Conservation (phyloP, 2,329 filamentous ascomycete species). For the Fusarium protoensiforme region DNA sequence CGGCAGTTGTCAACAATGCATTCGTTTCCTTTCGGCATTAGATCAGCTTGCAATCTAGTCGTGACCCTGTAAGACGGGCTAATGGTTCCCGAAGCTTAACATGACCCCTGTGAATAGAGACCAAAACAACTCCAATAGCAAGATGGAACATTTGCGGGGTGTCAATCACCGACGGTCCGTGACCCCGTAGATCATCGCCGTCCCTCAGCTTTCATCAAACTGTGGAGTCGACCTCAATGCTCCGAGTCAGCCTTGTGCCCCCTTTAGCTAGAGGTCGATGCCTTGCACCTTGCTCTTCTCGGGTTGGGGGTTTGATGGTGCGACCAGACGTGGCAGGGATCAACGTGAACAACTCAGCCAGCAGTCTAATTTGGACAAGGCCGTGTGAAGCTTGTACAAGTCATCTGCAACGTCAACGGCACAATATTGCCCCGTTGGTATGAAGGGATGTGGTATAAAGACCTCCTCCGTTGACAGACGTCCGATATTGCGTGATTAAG, state of each 20-base stretch:
- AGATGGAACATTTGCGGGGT: not conserved
- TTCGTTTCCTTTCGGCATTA: not conserved
- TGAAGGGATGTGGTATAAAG: slow-evolving; percentile 9
- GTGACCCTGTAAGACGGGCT: not conserved
- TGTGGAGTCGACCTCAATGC: slow-evolving; percentile 1
- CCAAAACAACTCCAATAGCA: not conserved
- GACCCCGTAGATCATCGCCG: not conserved
- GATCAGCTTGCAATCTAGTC: not conserved
- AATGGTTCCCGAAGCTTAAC: not conserved
- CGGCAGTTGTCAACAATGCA: not conserved
- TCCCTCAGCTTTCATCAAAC: slow-evolving; percentile 13
- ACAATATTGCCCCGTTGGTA: slow-evolving; percentile 3
- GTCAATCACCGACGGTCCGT: slow-evolving; percentile 10
- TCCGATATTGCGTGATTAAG: not conserved
- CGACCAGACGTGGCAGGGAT: not conserved
- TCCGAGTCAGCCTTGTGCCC: slow-evolving; percentile 18
- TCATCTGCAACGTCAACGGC: not conserved
- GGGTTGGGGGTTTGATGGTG: not conserved
- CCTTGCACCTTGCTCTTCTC: not conserved
- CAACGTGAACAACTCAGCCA: not conserved
- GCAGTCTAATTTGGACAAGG: not conserved
- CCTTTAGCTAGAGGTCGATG: not conserved
- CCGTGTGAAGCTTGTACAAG: not conserved
- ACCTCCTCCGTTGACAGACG: not conserved
- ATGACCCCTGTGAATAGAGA: not conserved